Conservation (phyloP, 495 filamentous ascomycete species). For the Talaromyces nanjingensis region DNA sequence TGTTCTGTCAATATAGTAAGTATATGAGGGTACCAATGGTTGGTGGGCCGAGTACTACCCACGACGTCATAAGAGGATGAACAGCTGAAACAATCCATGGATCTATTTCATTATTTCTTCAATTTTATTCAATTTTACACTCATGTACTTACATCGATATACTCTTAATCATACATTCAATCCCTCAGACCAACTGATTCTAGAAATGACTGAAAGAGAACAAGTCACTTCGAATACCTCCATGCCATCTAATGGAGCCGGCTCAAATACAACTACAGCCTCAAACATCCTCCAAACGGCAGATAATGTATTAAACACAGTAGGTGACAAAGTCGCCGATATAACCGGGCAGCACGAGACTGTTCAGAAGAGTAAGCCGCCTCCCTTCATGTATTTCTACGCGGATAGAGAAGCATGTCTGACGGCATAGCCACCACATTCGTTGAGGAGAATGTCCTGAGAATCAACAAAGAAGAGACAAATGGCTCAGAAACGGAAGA, state of each 20-base stretch:
- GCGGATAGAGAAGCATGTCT: neutral
- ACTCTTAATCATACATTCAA: too few species aligned
- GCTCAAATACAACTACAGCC: neutral
- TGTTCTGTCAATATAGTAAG: neutral
- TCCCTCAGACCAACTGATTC: neutral
- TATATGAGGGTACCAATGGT: neutral
- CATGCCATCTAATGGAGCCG: neutral
- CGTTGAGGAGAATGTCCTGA: neutral
- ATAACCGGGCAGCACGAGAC: slow-evolving; percentile 2
- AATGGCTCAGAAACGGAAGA: neutral
- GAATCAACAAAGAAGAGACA: neutral
- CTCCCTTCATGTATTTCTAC: neutral
- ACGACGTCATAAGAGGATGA: neutral
- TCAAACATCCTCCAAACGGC: neutral
- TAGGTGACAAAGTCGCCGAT: neutral
- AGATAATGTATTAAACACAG: neutral
- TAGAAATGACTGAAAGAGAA: slow-evolving; percentile 3
- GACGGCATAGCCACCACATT: neutral
- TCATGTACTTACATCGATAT: too few species aligned
- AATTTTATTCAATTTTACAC: too few species aligned
- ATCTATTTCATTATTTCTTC: too few species aligned
- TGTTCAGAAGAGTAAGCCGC: neutral
- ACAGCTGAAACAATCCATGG: too few species aligned
- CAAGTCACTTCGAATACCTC: neutral
- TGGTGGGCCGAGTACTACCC: neutral